Percentiles rank a stretch among this genome's conserved stretches.
Evolutionary conservation across 1,139 yeast species (phyloP).

Genomic region (Geotrichum bryndzae): DNA sequence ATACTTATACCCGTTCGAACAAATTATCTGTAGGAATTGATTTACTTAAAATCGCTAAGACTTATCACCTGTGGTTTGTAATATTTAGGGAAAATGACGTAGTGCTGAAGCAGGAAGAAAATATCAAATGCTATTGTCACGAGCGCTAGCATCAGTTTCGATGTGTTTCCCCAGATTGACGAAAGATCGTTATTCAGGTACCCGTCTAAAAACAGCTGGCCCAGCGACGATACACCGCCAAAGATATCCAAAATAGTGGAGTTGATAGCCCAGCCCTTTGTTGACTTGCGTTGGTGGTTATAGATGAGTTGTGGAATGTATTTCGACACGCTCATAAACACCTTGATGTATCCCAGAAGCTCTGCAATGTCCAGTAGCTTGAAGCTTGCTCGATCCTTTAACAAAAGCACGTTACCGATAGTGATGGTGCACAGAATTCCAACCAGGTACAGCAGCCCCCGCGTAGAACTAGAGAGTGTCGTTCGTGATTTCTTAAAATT

Average conservation of each 20-base stretch:
- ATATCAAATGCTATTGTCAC: slow-evolving; percentile 32
- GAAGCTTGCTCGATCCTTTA: slow-evolving; percentile 1
- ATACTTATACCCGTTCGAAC: neutral
- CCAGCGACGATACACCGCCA: slow-evolving; percentile 49
- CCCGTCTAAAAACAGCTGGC: slow-evolving; percentile 45
- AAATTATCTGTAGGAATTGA: neutral
- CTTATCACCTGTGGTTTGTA: slow-evolving; percentile 14
- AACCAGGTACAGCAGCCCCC: slow-evolving; percentile 20
- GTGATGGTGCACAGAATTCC: slow-evolving; percentile 17
- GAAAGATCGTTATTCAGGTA: slow-evolving; percentile 29
- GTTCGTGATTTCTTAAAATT: slow-evolving; percentile 28
- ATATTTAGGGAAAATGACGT: slow-evolving; percentile 16
- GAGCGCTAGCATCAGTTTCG: slow-evolving; percentile 18
- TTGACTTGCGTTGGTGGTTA: slow-evolving; percentile 49
- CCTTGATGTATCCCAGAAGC: slow-evolving; percentile 46
- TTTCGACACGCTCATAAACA: slow-evolving; percentile 50
- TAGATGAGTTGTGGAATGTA: slow-evolving; percentile 57
- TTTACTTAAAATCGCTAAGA: slow-evolving; percentile 8
- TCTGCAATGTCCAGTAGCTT: slow-evolving; percentile 34
- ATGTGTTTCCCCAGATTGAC: slow-evolving; percentile 21
- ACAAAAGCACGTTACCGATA: slow-evolving; percentile 8
- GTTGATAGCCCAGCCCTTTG: slow-evolving; percentile 52
- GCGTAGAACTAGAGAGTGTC: slow-evolving; percentile 19
- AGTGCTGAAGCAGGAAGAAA: slow-evolving; percentile 33
- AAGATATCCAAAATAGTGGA: slow-evolving; percentile 47